phyloP scores from a whole-genome alignment of 202 grass and related monocot genomes.

The Schoenoplectus tabernaemontani region DNA sequence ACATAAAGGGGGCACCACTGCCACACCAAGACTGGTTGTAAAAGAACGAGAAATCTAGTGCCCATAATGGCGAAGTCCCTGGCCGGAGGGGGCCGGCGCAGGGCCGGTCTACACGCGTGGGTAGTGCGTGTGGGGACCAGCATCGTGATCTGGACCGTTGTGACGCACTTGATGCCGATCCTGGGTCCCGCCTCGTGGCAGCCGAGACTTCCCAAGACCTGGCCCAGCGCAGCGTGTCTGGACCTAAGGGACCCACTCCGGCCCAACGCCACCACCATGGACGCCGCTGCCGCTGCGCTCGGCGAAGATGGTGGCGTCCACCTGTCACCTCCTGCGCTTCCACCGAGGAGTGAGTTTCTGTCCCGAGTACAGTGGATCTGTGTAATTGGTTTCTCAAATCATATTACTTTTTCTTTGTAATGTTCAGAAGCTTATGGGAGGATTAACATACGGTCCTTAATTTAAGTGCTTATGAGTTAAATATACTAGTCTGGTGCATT shows the following conservation, averaged over 20 bases:
- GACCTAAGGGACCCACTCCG: constrained; percentile 25
- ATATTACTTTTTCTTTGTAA: neutral
- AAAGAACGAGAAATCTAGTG: constrained; percentile 22
- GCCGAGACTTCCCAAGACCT: constrained; percentile 34
- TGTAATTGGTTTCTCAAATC: constrained; percentile 11
- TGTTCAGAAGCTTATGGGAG: neutral
- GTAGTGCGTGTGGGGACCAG: constrained; percentile 63
- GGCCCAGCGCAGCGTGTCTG: constrained; percentile 36
- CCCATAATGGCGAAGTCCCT: constrained; percentile 19
- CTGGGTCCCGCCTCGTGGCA: constrained; percentile 37
- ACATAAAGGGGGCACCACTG: constrained; percentile 3
- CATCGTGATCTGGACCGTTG: constrained; percentile 65
- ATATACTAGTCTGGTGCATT: constrained; percentile 15
- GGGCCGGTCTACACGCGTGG: constrained; percentile 42
- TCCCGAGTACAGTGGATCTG: neutral
- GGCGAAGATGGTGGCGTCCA: constrained; percentile 30
- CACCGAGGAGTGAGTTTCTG: constrained; percentile 67
- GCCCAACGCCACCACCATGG: constrained; percentile 18
- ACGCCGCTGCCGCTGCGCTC: constrained; percentile 29
- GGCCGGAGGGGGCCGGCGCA: constrained; percentile 22
- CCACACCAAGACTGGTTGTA: too few species aligned
- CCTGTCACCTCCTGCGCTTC: constrained; percentile 44
- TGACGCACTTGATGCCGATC: constrained; percentile 57
- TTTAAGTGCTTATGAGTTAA: constrained; percentile 19
- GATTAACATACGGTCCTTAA: constrained; percentile 4